phyloP scores from a whole-genome alignment of 768 basidiomycete species.

The Leucocoprinus leucothites region DNA sequence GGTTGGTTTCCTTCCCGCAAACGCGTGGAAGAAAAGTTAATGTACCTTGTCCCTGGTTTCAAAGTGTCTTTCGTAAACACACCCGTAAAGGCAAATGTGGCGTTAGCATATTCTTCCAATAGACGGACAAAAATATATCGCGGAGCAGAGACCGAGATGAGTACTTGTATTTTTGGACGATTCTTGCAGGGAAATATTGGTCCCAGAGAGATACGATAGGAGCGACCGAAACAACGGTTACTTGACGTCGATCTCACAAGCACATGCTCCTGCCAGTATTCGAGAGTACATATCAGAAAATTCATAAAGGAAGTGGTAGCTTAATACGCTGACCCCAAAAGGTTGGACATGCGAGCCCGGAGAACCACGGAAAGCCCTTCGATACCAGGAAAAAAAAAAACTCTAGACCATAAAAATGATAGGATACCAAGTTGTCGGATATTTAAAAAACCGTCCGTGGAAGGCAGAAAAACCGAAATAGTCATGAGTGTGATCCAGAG shows the following conservation, averaged over 20 bases:
- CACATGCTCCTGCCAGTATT: too few relatives aligned
- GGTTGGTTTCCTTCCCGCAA: too few relatives aligned
- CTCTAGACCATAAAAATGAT: not conserved
- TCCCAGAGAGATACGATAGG: too few relatives aligned
- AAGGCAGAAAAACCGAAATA: too few relatives aligned
- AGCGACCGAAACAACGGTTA: too few relatives aligned
- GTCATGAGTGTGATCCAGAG: not conserved
- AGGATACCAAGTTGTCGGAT: not conserved
- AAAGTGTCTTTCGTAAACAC: too few relatives aligned
- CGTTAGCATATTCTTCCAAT: not conserved
- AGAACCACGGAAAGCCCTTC: not conserved
- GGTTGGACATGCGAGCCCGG: too few relatives aligned
- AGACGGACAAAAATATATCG: constrained; percentile 2
- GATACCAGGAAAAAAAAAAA: constrained; percentile 1
- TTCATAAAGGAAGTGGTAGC: not conserved
- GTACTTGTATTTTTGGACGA: not conserved
- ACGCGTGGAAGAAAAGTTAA: too few relatives aligned
- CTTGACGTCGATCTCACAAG: too few relatives aligned
- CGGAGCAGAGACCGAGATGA: not conserved
- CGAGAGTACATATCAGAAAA: too few relatives aligned
- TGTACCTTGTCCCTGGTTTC: too few relatives aligned
- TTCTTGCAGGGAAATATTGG: not conserved
- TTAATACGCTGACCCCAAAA: not conserved
- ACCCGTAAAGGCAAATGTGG: too few relatives aligned
- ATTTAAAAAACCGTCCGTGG: not conserved